phyloP scores from a whole-genome alignment of 108 stramenopile genomes.

The Cyclotella baltica region DNA sequence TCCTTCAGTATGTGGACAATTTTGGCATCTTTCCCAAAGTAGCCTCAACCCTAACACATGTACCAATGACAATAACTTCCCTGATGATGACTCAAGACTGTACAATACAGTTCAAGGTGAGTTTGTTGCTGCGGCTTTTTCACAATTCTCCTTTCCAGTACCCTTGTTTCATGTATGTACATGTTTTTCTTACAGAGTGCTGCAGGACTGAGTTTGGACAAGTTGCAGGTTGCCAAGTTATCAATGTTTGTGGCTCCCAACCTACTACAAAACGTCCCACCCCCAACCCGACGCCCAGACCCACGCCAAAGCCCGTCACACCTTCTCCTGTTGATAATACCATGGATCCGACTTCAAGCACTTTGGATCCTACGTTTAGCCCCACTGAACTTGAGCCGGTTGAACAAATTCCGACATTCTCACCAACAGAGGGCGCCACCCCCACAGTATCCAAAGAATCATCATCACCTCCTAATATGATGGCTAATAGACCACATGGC shows the following conservation, averaged over 20 bases:
- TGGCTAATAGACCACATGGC: background rate
- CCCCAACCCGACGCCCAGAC: too few relatives aligned
- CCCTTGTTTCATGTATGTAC: background rate
- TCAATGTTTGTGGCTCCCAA: slow-evolving; percentile 11
- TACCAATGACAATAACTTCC: slow-evolving; percentile 17
- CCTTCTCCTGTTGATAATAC: too few relatives aligned
- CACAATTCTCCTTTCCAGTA: too few relatives aligned
- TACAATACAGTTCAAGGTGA: slow-evolving; percentile 16
- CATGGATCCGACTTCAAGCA: background rate
- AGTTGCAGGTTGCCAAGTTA: slow-evolving; percentile 14
- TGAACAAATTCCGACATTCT: background rate
- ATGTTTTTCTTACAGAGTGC: background rate
- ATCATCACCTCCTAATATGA: background rate
- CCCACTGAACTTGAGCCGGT: too few relatives aligned
- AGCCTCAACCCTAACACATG: slow-evolving; percentile 12
- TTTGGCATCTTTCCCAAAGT: slow-evolving; percentile 2
- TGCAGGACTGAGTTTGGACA: slow-evolving; percentile 19
- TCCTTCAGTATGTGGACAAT: background rate
- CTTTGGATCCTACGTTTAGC: background rate
- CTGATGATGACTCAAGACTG: slow-evolving; percentile 3
- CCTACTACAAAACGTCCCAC: too few relatives aligned
- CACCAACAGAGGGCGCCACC: slow-evolving; percentile 1
- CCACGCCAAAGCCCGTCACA: too few relatives aligned
- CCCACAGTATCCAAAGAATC: slow-evolving; percentile 17
- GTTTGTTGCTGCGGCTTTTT: too few relatives aligned